Percentiles rank a stretch among this genome's conserved stretches.
These are phyloP conservation scores for Rhizomucor miehei DNA, from an alignment of 371 early-diverging fungal genomes.

Conservation along the genomic window DNA sequence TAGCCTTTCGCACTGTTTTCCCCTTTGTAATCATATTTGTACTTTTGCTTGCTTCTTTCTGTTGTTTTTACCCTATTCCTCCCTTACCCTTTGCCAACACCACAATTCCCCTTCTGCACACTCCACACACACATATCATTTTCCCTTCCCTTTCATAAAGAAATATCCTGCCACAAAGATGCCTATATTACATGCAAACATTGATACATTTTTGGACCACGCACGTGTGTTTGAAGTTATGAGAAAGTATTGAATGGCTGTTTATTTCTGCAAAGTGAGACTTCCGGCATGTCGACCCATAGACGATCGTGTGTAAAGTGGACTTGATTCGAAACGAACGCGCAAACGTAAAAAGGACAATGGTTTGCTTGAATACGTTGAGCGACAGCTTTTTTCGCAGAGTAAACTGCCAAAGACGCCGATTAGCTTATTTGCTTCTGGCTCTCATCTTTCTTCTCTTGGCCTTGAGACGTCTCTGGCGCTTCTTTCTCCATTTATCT, in stretches of 20 bases:
- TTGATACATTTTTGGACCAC: too few species aligned
- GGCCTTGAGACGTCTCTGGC: conserved; percentile 38
- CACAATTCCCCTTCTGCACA: not conserved
- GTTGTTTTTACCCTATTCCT: conserved; percentile 1
- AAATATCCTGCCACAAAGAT: not conserved
- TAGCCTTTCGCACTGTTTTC: not conserved
- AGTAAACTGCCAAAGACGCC: not conserved
- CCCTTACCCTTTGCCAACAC: not conserved
- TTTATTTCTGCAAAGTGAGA: too few species aligned
- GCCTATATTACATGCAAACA: too few species aligned
- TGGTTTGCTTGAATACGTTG: too few species aligned
- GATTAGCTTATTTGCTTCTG: conserved; percentile 29
- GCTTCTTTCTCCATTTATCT: conserved; percentile 37
- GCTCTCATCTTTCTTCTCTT: conserved; percentile 42
- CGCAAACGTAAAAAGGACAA: too few species aligned
- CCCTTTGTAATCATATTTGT: conserved; percentile 1
- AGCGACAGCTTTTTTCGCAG: too few species aligned
- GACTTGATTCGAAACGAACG: too few species aligned
- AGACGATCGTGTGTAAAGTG: too few species aligned
- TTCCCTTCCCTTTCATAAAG: not conserved
- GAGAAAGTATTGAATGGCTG: too few species aligned
- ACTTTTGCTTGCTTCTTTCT: not conserved
- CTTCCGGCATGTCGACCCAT: too few species aligned
- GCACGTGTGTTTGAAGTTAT: too few species aligned
- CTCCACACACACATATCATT: not conserved